phyloP scores from a whole-genome alignment of 352 stramenopile genomes.

The Phytophthora rubi region DNA sequence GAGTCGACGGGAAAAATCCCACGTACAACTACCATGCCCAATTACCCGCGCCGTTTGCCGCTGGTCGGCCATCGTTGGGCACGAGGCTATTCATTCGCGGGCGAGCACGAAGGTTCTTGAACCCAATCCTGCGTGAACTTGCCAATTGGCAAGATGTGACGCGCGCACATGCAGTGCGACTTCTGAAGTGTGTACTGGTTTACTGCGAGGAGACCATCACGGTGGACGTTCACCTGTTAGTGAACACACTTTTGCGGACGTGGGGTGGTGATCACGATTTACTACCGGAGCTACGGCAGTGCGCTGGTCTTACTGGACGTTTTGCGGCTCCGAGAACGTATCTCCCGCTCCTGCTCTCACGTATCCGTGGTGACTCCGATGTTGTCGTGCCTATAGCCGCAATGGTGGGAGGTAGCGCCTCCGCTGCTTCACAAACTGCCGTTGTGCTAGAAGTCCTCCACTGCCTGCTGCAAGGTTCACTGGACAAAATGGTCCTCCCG shows the following conservation, averaged over 20 bases:
- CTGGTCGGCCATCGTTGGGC: slow-evolving; percentile 84
- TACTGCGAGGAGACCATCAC: slow-evolving; percentile 95
- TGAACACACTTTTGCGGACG: slow-evolving; percentile 67
- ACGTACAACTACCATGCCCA: slow-evolving; percentile 85
- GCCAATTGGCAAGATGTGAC: slow-evolving; percentile 92
- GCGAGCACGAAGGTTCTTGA: slow-evolving; percentile 90
- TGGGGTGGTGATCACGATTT: slow-evolving; percentile 52
- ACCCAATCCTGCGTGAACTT: slow-evolving; percentile 90
- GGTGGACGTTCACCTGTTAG: slow-evolving; percentile 83
- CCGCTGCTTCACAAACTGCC: slow-evolving; percentile 32
- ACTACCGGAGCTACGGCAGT: slow-evolving; percentile 27
- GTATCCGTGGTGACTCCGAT: slow-evolving; percentile 61
- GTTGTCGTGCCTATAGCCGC: slow-evolving; percentile 29
- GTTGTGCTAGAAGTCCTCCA: slow-evolving; percentile 57
- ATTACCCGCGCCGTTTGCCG: slow-evolving; percentile 84
- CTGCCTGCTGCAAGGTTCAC: slow-evolving; percentile 60
- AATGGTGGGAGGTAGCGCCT: slow-evolving; percentile 18
- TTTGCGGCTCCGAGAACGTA: slow-evolving; percentile 76
- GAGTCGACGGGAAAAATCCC: slow-evolving; percentile 90
- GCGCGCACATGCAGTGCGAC: slow-evolving; percentile 76
- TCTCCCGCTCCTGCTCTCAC: slow-evolving; percentile 64
- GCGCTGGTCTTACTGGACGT: slow-evolving; percentile 65
- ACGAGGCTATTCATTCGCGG: slow-evolving; percentile 91
- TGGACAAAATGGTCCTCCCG: slow-evolving; percentile 62
- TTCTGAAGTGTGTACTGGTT: slow-evolving; percentile 92